These are phyloP conservation scores for Alternaria sp. DNA, from an alignment of 2,329 filamentous ascomycete species.

Conservation along the genomic window DNA sequence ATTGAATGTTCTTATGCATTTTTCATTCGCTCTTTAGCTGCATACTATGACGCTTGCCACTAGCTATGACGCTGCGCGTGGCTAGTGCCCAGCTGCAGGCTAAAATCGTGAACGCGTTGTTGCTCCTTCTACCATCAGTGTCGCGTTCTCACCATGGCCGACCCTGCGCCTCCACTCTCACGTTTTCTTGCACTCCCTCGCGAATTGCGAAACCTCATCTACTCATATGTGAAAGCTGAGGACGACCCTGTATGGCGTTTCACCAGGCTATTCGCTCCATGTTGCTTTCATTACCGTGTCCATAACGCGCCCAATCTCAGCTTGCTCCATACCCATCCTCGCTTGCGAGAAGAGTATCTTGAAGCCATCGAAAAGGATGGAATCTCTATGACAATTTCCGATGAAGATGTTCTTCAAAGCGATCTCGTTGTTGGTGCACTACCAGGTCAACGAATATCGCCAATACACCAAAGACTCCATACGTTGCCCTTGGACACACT, in stretches of 20 bases:
- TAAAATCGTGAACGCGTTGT: neutral
- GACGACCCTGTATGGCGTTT: neutral
- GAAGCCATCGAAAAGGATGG: neutral
- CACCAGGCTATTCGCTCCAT: neutral
- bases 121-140: neutral
- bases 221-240: neutral
- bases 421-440: neutral
- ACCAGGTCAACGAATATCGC: neutral
- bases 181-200: neutral
- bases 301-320: neutral
- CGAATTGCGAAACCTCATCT: neutral
- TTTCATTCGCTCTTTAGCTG: neutral
- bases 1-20: neutral
- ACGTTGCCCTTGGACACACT: neutral
- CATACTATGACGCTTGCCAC: neutral
- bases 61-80: neutral
- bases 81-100: neutral
- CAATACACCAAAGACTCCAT: neutral
- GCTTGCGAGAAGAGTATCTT: constrained; percentile 3
- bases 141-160: neutral
- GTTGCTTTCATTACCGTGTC: neutral
- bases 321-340: constrained; percentile 2
- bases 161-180: neutral
- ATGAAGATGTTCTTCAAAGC: neutral
- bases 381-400: neutral